Conservation (phyloP, 2,329 filamentous ascomycete genomes). For the Cordyceps cateniannulata region DNA sequence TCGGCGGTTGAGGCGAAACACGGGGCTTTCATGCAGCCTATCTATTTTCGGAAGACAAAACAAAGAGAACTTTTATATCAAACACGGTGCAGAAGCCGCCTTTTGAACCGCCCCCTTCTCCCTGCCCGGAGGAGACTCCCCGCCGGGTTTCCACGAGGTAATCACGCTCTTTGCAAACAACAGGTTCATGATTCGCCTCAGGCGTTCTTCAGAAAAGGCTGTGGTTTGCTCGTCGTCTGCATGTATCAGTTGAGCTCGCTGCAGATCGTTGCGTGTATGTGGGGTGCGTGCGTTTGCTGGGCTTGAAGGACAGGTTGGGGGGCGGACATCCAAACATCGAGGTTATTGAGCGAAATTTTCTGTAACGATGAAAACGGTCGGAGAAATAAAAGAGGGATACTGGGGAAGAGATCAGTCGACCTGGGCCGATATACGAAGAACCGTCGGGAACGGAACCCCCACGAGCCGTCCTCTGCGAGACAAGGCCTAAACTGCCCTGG, state of each 20-base stretch:
- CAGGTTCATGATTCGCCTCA: background rate
- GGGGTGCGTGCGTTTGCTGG: background rate
- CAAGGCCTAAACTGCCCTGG: background rate
- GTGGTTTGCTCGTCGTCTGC: background rate
- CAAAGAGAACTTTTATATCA: background rate
- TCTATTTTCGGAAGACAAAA: slow-evolving; percentile 4
- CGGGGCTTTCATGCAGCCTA: background rate
- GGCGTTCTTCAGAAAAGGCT: background rate
- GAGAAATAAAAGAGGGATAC: background rate
- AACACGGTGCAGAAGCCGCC: background rate
- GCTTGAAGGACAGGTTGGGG: background rate
- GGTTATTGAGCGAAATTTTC: background rate
- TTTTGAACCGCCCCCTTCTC: background rate
- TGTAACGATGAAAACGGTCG: background rate
- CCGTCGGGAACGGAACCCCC: background rate
- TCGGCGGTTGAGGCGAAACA: slow-evolving; percentile 4
- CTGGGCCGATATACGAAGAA: background rate
- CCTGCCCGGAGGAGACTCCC: background rate
- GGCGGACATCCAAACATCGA: background rate
- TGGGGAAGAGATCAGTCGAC: background rate
- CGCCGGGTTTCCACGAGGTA: background rate
- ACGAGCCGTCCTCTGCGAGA: background rate
- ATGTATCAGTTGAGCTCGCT: background rate
- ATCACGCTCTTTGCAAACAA: background rate
- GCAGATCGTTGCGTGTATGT: background rate